Evolutionary conservation across 2,329 filamentous ascomycete species (phyloP).

Genomic region (Claviceps sp.): DNA sequence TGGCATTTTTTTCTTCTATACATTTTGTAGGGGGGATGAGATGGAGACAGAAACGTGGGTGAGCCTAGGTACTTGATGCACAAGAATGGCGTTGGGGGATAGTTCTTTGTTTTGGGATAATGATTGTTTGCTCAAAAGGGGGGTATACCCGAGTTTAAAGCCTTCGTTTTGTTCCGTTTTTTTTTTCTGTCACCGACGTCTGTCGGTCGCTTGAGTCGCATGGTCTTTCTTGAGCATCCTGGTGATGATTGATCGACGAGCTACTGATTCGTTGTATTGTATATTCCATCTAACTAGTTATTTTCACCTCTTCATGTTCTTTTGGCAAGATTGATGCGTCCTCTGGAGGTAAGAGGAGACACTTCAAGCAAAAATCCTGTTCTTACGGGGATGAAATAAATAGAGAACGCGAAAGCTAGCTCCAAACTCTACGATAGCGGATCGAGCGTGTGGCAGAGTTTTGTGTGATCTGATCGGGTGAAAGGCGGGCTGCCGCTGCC

Average conservation of each 20-base stretch:
- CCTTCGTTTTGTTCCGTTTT: not conserved
- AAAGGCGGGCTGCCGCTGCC: too few species aligned
- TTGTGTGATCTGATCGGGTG: too few species aligned
- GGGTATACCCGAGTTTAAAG: not conserved
- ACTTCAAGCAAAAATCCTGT: too few species aligned
- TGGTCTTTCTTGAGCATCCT: not conserved
- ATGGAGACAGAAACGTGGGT: not conserved
- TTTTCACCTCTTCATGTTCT: not conserved
- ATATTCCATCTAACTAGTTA: not conserved
- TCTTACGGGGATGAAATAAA: too few species aligned
- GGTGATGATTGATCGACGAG: not conserved
- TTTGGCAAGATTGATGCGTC: too few species aligned
- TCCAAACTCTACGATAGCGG: too few species aligned
- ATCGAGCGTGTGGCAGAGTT: too few species aligned
- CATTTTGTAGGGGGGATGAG: too few species aligned
- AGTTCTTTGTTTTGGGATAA: not conserved
- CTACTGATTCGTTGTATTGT: not conserved
- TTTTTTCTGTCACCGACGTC: not conserved
- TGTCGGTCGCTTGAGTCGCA: not conserved
- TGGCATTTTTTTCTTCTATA: too few species aligned
- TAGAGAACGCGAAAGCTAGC: too few species aligned
- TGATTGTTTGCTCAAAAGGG: not conserved
- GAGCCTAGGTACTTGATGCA: not conserved
- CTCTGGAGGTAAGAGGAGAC: too few species aligned
- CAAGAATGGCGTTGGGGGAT: not conserved